Conservation (phyloP, 208 protist genomes). For the Histomonas meleagridis region DNA sequence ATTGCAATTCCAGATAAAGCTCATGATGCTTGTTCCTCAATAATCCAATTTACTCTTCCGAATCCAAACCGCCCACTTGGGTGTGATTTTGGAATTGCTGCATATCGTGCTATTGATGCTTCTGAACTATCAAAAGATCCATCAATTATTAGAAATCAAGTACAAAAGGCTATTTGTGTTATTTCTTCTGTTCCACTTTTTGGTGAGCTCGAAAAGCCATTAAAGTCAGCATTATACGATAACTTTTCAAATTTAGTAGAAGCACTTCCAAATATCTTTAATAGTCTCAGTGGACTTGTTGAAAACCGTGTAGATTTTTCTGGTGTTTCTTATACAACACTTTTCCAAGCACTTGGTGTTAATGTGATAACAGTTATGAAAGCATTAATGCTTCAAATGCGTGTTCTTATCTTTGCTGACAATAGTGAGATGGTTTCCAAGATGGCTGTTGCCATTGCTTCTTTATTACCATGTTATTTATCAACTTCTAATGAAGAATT, state of each 20-base stretch:
- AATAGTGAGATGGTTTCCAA: neutral
- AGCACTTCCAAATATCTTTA: neutral
- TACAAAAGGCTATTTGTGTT: neutral
- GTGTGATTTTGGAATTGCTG: neutral
- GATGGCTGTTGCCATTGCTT: neutral
- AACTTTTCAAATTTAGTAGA: neutral
- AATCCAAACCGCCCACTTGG: neutral
- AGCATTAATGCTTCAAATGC: neutral
- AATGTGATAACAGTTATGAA: neutral
- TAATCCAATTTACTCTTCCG: slow-evolving; percentile 10
- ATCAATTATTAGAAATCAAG: neutral
- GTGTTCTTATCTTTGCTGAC: neutral
- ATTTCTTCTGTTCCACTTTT: neutral
- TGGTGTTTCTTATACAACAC: neutral
- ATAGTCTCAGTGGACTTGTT: neutral
- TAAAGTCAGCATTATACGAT: neutral
- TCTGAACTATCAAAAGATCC: neutral
- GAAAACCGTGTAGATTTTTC: neutral
- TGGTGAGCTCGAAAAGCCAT: neutral
- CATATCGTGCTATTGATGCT: neutral
- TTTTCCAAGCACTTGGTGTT: neutral
- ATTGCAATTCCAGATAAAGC: slow-evolving; percentile 34
- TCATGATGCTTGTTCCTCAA: neutral
- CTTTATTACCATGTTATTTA: neutral
- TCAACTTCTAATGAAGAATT: neutral